Percentiles rank a stretch among this genome's conserved stretches.
Conservation (phyloP, 2,329 filamentous ascomycete genomes). For the Zasmidium cellare region DNA sequence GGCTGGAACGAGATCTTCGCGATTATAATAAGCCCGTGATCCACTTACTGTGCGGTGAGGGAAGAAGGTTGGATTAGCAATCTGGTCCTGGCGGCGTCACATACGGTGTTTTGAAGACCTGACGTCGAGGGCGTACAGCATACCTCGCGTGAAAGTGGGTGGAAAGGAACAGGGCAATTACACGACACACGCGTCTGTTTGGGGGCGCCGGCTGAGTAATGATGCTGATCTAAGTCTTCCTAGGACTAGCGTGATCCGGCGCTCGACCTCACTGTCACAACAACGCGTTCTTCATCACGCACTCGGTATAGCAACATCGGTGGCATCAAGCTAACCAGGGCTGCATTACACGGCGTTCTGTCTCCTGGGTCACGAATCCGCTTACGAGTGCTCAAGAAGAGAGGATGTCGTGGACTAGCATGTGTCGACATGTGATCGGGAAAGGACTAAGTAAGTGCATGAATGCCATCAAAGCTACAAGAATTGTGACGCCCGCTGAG, state of each 20-base stretch:
- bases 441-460: too few species aligned
- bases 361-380: too few species aligned
- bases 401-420: too few species aligned
- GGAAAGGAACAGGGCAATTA: neutral
- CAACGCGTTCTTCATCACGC: neutral
- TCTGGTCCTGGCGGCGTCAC: neutral
- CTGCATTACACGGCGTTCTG: too few species aligned
- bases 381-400: too few species aligned
- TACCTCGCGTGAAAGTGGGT: neutral
- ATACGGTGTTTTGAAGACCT: neutral
- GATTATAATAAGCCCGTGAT: neutral
- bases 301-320: too few species aligned
- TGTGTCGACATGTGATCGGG: too few species aligned
- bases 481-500: too few species aligned
- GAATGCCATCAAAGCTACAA: too few species aligned
- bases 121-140: neutral
- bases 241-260: neutral
- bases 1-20: neutral
- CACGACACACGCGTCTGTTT: neutral
- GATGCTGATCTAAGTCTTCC: neutral
- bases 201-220: too few species aligned
- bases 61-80: neutral
- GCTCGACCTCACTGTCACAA: neutral
- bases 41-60: neutral
- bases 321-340: too few species aligned